Base-by-base conservation (phyloP, 441 rosid genomes). In the Erodium chrysanthum region DNA sequence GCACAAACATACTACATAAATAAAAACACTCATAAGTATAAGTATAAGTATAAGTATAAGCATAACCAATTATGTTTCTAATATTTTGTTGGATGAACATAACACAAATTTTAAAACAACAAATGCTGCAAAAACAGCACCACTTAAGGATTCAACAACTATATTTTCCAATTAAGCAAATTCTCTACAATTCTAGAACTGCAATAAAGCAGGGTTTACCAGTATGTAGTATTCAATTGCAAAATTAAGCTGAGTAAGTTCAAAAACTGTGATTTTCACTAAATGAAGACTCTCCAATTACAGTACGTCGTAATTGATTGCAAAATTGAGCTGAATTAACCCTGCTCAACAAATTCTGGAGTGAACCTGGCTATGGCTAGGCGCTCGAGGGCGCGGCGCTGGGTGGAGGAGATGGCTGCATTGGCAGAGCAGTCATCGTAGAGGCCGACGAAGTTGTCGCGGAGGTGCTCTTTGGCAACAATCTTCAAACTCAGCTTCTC, bases 391-490 rank as follows among this genome's bases (percentile, higher is more conserved):
- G 84, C 81, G 15, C 78, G 85, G 29, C 87, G 96, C 70, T 89
- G 89, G 62, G 65, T 68, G 15, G 80, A 64, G 4, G 81, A 67
- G 63, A 88, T 69, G 62, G 76, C 76, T 17, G 86, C 70, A 42
- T 60, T 80, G 65, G 77, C 78, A 15, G 83, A 74, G 66, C 80
- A 80, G 46, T 73, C 79, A 18, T 88, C 96, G 70, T 91, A 87
- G 69, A 94, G 83, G 65, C 97, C 96, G 42, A 86, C 84, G 70
- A 85, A 94, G 78, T 81, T 83, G 65, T 88, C 90, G 50, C 94
- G 78, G 60, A 91, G 87, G 75, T 82, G 86, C 81, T 87, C 86
- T 62, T 73, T 77, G 1, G 96, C 94, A 14, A 80, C 69, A 68
- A 91, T 80, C 70, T 81, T 91, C 78, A 88, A 62, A 18, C 70